Conservation (phyloP, 371 early-diverging fungal genomes). For the Apophysomyces ossiformis region DNA sequence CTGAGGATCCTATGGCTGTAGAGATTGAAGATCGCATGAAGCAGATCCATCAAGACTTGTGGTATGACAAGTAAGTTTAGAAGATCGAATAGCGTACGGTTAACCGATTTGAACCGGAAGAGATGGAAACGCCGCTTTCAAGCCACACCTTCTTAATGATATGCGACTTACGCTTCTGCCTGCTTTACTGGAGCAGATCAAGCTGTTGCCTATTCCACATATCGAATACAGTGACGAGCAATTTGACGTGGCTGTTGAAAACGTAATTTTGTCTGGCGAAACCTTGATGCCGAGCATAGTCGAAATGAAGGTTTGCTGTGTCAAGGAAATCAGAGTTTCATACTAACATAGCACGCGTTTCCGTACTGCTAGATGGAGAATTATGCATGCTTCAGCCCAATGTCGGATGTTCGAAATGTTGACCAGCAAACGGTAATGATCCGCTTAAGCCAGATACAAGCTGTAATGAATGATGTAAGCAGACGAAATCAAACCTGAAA, state of each 20-base stretch:
- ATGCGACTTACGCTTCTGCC: conserved; percentile 55
- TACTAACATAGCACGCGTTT: background rate
- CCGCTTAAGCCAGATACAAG: conserved; percentile 35
- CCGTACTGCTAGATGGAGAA: conserved; percentile 27
- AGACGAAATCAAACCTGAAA: background rate
- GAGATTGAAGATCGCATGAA: conserved; percentile 31
- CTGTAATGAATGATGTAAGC: conserved; percentile 35
- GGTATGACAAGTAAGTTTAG: conserved; percentile 36
- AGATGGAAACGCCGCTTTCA: conserved; percentile 54
- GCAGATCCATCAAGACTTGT: conserved; percentile 37
- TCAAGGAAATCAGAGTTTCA: conserved; percentile 10
- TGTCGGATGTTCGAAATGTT: conserved; percentile 44
- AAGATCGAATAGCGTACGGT: background rate
- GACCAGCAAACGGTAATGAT: conserved; percentile 34
- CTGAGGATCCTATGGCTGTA: conserved; percentile 32
- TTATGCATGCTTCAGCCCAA: conserved; percentile 39
- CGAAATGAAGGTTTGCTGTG: conserved; percentile 53
- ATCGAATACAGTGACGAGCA: conserved; percentile 63
- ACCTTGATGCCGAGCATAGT: conserved; percentile 61
- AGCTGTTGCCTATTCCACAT: conserved; percentile 66
- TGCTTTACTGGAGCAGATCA: conserved; percentile 61
- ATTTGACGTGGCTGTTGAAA: conserved; percentile 63
- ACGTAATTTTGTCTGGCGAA: conserved; percentile 60
- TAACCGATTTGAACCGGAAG: conserved; percentile 25
- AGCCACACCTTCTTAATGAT: conserved; percentile 61